phyloP scores from a whole-genome alignment of 73 alveolate genomes.

The Blepharisma stoltei region DNA sequence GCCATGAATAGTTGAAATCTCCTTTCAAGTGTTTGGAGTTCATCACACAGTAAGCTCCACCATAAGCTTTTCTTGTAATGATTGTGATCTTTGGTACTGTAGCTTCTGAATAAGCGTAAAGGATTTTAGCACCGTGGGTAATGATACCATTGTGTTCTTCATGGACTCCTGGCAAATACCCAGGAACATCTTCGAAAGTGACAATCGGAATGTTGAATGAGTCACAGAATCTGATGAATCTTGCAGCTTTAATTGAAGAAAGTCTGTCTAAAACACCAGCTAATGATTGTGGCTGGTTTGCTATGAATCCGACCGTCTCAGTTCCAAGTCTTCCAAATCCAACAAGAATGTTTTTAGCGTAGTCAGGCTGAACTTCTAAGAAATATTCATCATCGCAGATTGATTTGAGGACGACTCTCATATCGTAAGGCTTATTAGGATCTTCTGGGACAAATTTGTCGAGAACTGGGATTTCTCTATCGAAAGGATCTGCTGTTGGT shows the following conservation, averaged over 20 bases:
- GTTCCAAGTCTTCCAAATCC: slow-evolving; percentile 65
- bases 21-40: slow-evolving; percentile 50
- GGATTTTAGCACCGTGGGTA: slow-evolving; percentile 63
- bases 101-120: slow-evolving; percentile 65
- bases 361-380: slow-evolving; percentile 60
- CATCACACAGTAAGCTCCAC: slow-evolving; percentile 71
- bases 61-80: slow-evolving; percentile 71
- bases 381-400: slow-evolving; percentile 50
- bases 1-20: slow-evolving; percentile 71
- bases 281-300: slow-evolving; percentile 57
- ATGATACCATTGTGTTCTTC: slow-evolving; percentile 65
- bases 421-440: slow-evolving; percentile 68
- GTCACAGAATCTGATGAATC: slow-evolving; percentile 68
- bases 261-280: slow-evolving; percentile 64
- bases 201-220: slow-evolving; percentile 63
- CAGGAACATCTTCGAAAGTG: slow-evolving; percentile 62
- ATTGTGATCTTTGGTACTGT: slow-evolving; percentile 62
- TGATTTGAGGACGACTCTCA: slow-evolving; percentile 46
- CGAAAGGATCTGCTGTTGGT: slow-evolving; percentile 37
- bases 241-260: slow-evolving; percentile 56
- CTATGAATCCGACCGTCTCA: slow-evolving; percentile 54
- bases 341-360: slow-evolving; percentile 55
- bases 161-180: slow-evolving; percentile 65
- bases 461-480: slow-evolving; percentile 32
- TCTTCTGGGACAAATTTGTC: slow-evolving; percentile 57